Conservation (phyloP, 192 early-diverging fungal genomes). For the Geosiphon pyriformis region DNA sequence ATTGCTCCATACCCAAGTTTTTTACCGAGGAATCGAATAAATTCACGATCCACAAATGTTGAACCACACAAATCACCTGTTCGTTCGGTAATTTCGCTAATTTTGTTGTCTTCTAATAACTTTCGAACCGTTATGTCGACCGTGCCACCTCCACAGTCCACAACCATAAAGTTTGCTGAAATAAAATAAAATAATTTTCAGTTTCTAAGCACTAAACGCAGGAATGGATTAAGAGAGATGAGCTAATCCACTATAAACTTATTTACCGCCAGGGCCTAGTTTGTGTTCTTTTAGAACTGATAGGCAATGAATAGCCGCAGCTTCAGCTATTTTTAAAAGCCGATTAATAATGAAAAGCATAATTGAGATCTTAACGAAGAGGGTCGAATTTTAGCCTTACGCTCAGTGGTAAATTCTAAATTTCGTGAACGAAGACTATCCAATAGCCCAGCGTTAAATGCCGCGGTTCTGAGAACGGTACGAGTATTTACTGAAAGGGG, state of each 20-base stretch:
- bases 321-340: conserved; percentile 7
- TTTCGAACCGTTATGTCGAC: conserved; percentile 29
- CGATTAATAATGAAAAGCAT: not conserved
- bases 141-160: conserved; percentile 26
- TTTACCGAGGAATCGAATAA: conserved; percentile 9
- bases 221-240: not conserved
- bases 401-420: conserved; percentile 1
- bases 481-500: not conserved
- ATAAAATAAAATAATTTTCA: not conserved
- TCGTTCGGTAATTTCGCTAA: conserved; percentile 13
- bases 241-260: too few relatives aligned
- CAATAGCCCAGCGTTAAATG: not conserved
- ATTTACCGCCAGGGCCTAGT: not conserved
- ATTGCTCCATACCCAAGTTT: not conserved
- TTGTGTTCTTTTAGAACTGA: not conserved
- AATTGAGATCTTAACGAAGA: not conserved
- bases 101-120: not conserved
- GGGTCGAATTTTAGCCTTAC: not conserved
- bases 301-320: conserved; percentile 17
- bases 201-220: too few relatives aligned
- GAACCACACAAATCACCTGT: conserved; percentile 9
- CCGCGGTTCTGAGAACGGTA: not conserved
- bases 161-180: conserved; percentile 18
- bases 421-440: not conserved
- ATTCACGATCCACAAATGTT: conserved; percentile 16